Conservation (phyloP, 305 asterid genomes). For the Fraxinus greggii region DNA sequence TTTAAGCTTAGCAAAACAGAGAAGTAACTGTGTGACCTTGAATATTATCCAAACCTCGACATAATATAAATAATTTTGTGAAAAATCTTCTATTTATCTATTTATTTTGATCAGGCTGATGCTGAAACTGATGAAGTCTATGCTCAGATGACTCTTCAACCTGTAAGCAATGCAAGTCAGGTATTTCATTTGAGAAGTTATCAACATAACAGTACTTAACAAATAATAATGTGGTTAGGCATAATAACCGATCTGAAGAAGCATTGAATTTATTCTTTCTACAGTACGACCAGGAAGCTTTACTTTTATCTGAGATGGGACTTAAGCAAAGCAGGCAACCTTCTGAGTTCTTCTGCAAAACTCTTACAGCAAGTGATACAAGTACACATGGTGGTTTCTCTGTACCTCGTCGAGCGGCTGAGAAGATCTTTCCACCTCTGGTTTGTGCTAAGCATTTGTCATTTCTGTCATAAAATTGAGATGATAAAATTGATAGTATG, state of each 20-base stretch:
- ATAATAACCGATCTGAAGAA: slow-evolving; percentile 13
- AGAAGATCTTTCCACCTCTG: slow-evolving; percentile 94
- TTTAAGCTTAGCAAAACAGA: neutral
- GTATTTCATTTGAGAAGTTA: slow-evolving; percentile 19
- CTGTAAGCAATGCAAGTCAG: slow-evolving; percentile 72
- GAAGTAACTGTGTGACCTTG: neutral
- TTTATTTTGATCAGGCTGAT: slow-evolving; percentile 67
- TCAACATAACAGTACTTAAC: neutral
- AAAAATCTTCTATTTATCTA: slow-evolving; percentile 3
- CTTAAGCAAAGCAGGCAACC: slow-evolving; percentile 88
- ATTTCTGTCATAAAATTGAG: neutral
- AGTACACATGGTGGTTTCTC: slow-evolving; percentile 99
- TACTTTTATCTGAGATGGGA: slow-evolving; percentile 82
- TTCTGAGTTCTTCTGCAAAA: slow-evolving; percentile 89
- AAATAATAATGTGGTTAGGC: neutral
- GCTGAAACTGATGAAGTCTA: slow-evolving; percentile 95
- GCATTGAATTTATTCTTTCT: slow-evolving; percentile 13
- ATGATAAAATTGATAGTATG: neutral
- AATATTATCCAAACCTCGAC: neutral
- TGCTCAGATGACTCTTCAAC: slow-evolving; percentile 99
- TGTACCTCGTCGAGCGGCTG: slow-evolving; percentile 98
- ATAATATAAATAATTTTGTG: neutral
- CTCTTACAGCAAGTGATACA: slow-evolving; percentile 95
- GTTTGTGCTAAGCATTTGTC: slow-evolving; percentile 36
- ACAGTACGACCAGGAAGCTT: slow-evolving; percentile 93